These are phyloP conservation scores for Phialocephala subalpina DNA, from an alignment of 2,329 filamentous ascomycete species.

Conservation along the genomic window DNA sequence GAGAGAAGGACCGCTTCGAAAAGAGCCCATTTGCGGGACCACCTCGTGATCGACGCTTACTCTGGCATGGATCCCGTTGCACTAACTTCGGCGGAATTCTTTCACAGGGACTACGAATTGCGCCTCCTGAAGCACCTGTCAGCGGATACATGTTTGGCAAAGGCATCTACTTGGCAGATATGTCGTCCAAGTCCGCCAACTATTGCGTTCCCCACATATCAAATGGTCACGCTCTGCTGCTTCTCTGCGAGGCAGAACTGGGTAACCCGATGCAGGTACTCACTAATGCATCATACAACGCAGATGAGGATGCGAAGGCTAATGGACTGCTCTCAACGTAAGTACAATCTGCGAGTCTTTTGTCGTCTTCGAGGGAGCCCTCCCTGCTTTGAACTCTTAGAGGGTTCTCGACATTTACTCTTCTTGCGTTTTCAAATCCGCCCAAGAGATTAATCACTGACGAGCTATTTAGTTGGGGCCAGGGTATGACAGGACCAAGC, in stretches of 20 bases:
- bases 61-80: conserved; percentile 87
- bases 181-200: conserved; percentile 81
- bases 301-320: conserved; percentile 67
- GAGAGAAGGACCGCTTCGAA: conserved; percentile 75
- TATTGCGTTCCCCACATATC: conserved; percentile 73
- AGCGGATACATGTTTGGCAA: conserved; percentile 91
- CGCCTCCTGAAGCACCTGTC: conserved; percentile 82
- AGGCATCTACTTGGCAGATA: conserved; percentile 88
- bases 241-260: conserved; percentile 86
- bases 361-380: background rate
- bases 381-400: background rate
- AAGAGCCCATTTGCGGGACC: conserved; percentile 57
- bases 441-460: background rate
- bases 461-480: conserved; percentile 72
- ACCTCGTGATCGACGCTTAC: conserved; percentile 69
- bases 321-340: conserved; percentile 54
- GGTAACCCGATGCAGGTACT: conserved; percentile 78
- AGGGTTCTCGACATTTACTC: background rate
- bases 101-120: conserved; percentile 87
- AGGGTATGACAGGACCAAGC: conserved; percentile 68
- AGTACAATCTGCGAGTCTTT: background rate
- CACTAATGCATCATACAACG: conserved; percentile 62
- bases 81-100: conserved; percentile 91
- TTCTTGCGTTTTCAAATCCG: background rate
- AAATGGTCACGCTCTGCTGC: conserved; percentile 74